Evolutionary conservation across 75 land plant species (phyloP), one percentile per base, ranked within the genome.

Genomic region (Picea sitchensis): DNA sequence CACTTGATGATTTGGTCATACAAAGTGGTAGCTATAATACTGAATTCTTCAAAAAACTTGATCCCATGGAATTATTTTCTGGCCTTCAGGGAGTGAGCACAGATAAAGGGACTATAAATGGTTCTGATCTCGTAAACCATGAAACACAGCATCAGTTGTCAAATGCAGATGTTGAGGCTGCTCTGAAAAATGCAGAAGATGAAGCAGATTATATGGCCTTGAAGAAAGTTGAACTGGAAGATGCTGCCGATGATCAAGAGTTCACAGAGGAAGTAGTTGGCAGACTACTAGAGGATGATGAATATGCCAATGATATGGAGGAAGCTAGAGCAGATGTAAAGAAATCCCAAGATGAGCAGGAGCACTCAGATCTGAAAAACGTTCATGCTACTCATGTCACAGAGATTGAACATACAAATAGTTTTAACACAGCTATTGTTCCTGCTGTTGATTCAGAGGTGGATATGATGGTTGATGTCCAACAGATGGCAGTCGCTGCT

Each of bases 181-280:
- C 99, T 74, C 78, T 98, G 44, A 98, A 91, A 67, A 80, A 86
- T 81, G 99, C 92, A n/a, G 98, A 98, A 84, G 99, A 98, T 86
- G 99, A 98, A 83, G 99, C 98, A 59, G 98, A 98, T 85, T 98
- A 95, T 78, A 95, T 98, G 96, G 99, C 99, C 59, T 86, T 98
- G 83, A 98, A 98, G 81, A 96, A 83, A 85, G 98, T 93, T 68
- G 98, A 98, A 75, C 84, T 89, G 76, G 99, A 98, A 81, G 99
- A 93, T 62, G 99, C 92, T 68, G 98, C 93, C 6, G 98, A 98
- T 15, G 91, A 93, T 65, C 95, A 93, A 61, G 99, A 98, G 73
- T 98, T 98, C 73, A 92, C 93, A 58, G 98, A 98, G 77, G 99
- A 98, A 68, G 87, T 79, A 34, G 83, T 87, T 73, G 87, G 86